Percentiles rank a stretch among this genome's conserved stretches.
phyloP scores from a whole-genome alignment of 305 asterid genomes.

The Solanum hybrid region DNA sequence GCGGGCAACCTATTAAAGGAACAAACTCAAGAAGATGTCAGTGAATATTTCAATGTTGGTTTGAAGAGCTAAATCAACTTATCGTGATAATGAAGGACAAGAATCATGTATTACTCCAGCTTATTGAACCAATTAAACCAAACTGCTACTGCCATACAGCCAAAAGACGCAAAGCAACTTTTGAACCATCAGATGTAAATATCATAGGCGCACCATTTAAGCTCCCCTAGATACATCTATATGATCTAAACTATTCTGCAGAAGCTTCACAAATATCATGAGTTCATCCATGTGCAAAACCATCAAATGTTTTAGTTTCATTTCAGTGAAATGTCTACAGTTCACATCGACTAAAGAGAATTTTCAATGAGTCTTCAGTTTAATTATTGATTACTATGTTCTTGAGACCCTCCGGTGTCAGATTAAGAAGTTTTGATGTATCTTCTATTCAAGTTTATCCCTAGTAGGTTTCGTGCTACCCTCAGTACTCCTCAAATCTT shows the following conservation, averaged over 20 bases:
- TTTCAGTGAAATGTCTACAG: not conserved
- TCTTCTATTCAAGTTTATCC: not conserved
- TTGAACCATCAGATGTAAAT: not conserved
- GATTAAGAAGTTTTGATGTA: not conserved
- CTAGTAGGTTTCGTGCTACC: not conserved
- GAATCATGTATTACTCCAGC: not conserved
- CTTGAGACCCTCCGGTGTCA: not conserved
- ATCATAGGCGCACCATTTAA: not conserved
- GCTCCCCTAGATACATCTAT: not conserved
- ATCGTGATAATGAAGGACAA: not conserved
- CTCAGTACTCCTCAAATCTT: not conserved
- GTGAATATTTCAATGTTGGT: not conserved
- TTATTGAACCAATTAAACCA: not conserved
- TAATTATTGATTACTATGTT: not conserved
- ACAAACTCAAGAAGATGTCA: not conserved
- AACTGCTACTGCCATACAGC: not conserved
- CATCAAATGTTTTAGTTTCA: constrained; percentile 4
- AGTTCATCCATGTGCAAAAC: not conserved
- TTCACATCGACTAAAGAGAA: not conserved
- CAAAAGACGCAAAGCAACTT: not conserved
- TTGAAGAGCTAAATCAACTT: not conserved
- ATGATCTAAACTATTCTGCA: not conserved
- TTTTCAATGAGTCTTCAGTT: not conserved
- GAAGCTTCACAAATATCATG: not conserved
- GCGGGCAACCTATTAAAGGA: constrained; percentile 62